Base-by-base conservation (phyloP, 2,329 filamentous ascomycete species). In the Alternaria arbusti region DNA sequence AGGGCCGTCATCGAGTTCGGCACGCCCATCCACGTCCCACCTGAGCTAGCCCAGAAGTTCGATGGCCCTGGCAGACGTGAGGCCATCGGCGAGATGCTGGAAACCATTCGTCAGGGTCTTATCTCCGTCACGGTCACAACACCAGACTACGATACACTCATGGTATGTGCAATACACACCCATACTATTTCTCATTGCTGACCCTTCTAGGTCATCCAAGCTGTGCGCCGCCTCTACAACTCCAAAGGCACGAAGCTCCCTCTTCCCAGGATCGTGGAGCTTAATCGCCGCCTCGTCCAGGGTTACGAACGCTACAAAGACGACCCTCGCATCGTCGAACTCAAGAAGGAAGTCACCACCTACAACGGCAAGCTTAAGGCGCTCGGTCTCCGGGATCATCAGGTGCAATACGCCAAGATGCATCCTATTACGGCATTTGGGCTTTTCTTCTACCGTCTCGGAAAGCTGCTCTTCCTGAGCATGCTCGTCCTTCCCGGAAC, bases 1-100 rank as follows among this genome's bases (percentile, higher is more conserved):
- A 89, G 96, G 77, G 96, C 95, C 36, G 95, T 99, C 5, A 90
- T 98, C 64, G 96, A 99, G 77, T 99, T 98, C 73, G 96, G 96
- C 9, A 90, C 89, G 25, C 94, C 96, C 0, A 90, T 98, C 66
- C 92, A 97, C 69, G 89, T 98, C 10, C 91, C 94, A 1, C 84
- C 85, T 20, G 91, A 97, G 74, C 83, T 97, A 32, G 93, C 97
- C 6, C 87, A 94, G 66, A 89, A 93, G 80, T 98, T 97, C 82
- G 91, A 90, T 79, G 89, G 96, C 76, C 65, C 70, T 23, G 88
- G 93, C 26, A 68, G 76, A 70, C 88, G 96, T 75, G 93, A 97
- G 71, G 93, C 96, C 47, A 95, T 97, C 63, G 92, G 91, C 8
- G 87, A 91, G 72, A 86, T 97, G 45, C 84, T 99, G 59, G 93